Base-by-base conservation (phyloP, 768 basidiomycete genomes). In the Kwoniella mangroviensis region DNA sequence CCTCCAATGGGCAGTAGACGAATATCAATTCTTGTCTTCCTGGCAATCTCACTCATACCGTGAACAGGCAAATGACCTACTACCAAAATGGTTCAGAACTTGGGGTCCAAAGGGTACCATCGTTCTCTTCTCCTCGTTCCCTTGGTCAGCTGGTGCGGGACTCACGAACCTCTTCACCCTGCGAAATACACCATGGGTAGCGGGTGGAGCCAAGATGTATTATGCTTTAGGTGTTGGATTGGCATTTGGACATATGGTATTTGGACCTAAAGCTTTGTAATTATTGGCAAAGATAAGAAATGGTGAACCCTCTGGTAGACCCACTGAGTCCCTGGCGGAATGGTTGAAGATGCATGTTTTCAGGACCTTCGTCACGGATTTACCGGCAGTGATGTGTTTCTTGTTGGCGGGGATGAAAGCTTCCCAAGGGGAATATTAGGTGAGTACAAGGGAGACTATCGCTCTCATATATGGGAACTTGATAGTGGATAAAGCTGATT, bases 1-100 rank as follows among this genome's bases (percentile, higher is more conserved):
- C 17, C 52, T 63, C 19, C 63, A 63, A 63, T 63, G 63, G 63
- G 63, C 63, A 54, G 28, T 68, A 4, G 67, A 61, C 41, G 59
- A 68, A 61, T 59, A 52, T 41, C 57, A 59, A 53, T 67, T 67
- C 58, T 21, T 61, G 12, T 53, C 58, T 17, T 65, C 64, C 11
- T 65, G 51, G 66, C 56, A 52, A 19, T 3, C 56, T 1, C 34
- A 43, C 26, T 53, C 51, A 21, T 19, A 63, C 34, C 52, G 24
- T 11, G 7, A 22, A 24, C 22, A 63, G 19, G 41, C 63, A 3
- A 28, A 52, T 24, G 63, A 41, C 0, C 5, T 63, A 7, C 52
- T 63, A 4, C 63, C 63, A 10, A 11, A 34, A 53, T 63, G 63
- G 63, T 63, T 63, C 52, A 52, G 52, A n/a, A 21, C 9, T 19